phyloP scores from a whole-genome alignment of 164 flowering plant species.

The Malania oleifera region DNA sequence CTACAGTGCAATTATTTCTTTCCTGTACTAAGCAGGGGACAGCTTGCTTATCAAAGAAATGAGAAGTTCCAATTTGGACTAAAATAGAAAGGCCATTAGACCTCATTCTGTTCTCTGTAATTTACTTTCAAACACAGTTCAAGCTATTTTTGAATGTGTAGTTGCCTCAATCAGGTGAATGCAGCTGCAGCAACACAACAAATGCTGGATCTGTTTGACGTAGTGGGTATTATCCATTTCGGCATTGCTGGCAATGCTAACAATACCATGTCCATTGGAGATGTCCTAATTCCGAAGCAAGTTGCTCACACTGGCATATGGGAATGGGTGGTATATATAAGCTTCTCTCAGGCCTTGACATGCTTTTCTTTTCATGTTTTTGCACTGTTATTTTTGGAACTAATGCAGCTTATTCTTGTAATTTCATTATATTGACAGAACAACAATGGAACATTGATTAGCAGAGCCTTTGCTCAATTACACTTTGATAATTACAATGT shows the following conservation, averaged over 20 bases:
- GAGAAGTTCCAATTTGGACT: no score
- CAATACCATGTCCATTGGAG: conserved; percentile 26
- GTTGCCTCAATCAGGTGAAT: conserved; percentile 23
- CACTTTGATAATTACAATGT: conserved; percentile 25
- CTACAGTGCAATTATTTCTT: no score
- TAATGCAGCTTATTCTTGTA: no score
- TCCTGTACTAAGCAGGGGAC: no score
- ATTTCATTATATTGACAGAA: conserved; percentile 14
- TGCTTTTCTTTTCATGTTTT: neutral
- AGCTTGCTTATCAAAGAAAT: no score
- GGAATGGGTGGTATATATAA: conserved; percentile 30
- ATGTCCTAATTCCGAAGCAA: conserved; percentile 27
- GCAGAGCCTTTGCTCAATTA: conserved; percentile 15
- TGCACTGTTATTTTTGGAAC: no score
- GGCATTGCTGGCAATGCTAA: conserved; percentile 32
- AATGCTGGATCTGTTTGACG: conserved; percentile 28
- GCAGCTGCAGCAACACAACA: conserved; percentile 39
- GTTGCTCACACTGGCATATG: conserved; percentile 31
- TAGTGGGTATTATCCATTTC: conserved; percentile 31
- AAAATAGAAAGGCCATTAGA: no score
- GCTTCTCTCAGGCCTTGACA: neutral
- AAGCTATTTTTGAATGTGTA: neutral
- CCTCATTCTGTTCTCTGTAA: no score
- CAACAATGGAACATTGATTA: conserved; percentile 10
- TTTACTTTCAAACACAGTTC: neutral